phyloP scores from a whole-genome alignment of 768 basidiomycete species.

The Pulveroboletus sp. region DNA sequence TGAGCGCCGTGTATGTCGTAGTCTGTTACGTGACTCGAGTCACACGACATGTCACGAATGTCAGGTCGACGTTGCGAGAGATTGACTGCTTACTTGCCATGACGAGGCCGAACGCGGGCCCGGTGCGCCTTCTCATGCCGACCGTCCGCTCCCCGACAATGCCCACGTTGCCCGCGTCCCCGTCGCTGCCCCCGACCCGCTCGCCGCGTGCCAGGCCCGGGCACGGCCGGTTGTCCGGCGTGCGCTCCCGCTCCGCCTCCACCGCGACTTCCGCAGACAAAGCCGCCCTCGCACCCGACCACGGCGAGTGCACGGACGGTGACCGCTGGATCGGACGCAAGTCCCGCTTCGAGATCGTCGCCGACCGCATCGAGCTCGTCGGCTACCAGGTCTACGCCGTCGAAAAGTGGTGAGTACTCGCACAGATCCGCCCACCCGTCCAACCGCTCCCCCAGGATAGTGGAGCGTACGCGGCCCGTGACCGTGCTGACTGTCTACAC shows the following conservation, averaged over 20 bases:
- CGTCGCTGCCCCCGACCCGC: constrained; percentile 16
- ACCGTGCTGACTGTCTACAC: constrained; percentile 72
- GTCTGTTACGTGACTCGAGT: constrained; percentile 10
- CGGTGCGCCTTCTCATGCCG: constrained; percentile 31
- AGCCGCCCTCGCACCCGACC: constrained; percentile 8
- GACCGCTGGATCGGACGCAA: constrained; percentile 45
- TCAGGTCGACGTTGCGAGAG: constrained; percentile 13
- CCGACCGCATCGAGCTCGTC: constrained; percentile 41
- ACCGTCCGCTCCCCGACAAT: constrained; percentile 28
- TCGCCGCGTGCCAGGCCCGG: constrained; percentile 24
- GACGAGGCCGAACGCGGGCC: constrained; percentile 12
- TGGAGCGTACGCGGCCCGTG: constrained; percentile 57
- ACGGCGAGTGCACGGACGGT: constrained; percentile 19
- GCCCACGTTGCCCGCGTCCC: constrained; percentile 2
- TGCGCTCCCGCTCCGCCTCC: constrained; percentile 34
- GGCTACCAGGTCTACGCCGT: constrained; percentile 85
- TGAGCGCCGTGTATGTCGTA: neutral
- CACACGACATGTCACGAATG: constrained; percentile 11
- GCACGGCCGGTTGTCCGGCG: constrained; percentile 25
- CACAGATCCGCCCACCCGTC: neutral
- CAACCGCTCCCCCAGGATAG: constrained; percentile 45
- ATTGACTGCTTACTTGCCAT: constrained; percentile 13
- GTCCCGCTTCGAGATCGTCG: constrained; percentile 46
- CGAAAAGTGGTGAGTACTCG: constrained; percentile 64
- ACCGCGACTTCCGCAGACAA: constrained; percentile 20